phyloP scores from a whole-genome alignment of 345 rosid genomes.

The Eucalyptus sideroxylon region DNA sequence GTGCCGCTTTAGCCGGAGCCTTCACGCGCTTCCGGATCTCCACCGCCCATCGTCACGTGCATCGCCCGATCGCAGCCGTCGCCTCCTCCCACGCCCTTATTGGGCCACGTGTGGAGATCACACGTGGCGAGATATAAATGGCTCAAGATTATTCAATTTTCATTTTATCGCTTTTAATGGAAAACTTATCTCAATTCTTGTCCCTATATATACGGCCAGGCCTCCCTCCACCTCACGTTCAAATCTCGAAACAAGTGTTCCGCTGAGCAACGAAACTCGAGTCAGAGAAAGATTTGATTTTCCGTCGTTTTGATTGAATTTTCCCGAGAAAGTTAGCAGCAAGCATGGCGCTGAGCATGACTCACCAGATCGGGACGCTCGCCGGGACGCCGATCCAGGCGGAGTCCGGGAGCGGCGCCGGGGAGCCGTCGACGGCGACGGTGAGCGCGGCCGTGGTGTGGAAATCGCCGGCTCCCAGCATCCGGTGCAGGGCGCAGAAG shows the following conservation, averaged over 20 bases:
- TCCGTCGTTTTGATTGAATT: neutral
- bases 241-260: neutral
- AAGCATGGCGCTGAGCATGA: constrained; percentile 54
- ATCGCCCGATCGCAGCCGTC: neutral
- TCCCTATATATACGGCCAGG: neutral
- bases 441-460: constrained; percentile 43
- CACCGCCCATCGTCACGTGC: neutral
- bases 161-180: neutral
- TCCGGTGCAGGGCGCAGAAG: constrained; percentile 15
- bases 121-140: neutral
- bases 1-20: neutral
- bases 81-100: neutral
- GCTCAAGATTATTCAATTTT: neutral
- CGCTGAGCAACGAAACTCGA: neutral
- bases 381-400: constrained; percentile 33
- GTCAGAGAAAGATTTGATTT: neutral
- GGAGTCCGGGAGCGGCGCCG: constrained; percentile 10
- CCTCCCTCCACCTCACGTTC: neutral
- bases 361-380: constrained; percentile 65
- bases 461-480: constrained; percentile 22
- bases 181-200: neutral
- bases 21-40: neutral
- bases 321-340: neutral
- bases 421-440: constrained; percentile 16
- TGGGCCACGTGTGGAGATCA: neutral